phyloP scores from a whole-genome alignment of 2,329 filamentous ascomycete genomes.

The Colletotrichum gloeosporioides region DNA sequence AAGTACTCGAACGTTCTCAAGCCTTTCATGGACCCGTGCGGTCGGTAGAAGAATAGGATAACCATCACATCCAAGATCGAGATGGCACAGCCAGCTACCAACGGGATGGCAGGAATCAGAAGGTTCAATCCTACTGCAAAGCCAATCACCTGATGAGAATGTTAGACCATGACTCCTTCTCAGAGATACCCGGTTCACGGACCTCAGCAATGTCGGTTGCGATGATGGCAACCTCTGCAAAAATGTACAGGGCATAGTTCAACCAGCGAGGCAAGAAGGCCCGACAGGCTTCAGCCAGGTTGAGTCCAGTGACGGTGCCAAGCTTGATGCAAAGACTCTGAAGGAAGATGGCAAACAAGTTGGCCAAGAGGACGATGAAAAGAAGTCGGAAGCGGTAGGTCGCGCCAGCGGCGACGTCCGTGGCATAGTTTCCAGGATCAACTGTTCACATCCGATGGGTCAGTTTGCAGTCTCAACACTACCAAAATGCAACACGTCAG shows the following conservation, averaged over 20 bases:
- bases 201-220: constrained; percentile 75
- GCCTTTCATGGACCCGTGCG: constrained; percentile 62
- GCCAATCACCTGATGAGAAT: constrained; percentile 61
- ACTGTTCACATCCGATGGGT: constrained; percentile 34
- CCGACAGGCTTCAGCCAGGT: constrained; percentile 70
- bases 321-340: constrained; percentile 73
- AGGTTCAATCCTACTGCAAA: constrained; percentile 74
- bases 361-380: constrained; percentile 72
- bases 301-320: constrained; percentile 71
- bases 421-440: constrained; percentile 72
- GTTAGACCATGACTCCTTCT: neutral
- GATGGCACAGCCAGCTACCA: constrained; percentile 72
- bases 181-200: constrained; percentile 11
- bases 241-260: constrained; percentile 63
- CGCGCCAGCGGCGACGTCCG: constrained; percentile 72
- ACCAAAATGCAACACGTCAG: neutral
- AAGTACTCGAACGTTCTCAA: constrained; percentile 69
- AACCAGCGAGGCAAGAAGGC: constrained; percentile 71
- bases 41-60: constrained; percentile 70
- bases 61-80: constrained; percentile 73
- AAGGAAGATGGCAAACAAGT: constrained; percentile 74
- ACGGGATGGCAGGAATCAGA: constrained; percentile 65
- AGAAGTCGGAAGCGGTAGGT: constrained; percentile 69
- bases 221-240: constrained; percentile 72
- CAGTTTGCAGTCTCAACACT: neutral